Conservation (phyloP, 805 yeast species). For the Metschnikowia koreensis region DNA sequence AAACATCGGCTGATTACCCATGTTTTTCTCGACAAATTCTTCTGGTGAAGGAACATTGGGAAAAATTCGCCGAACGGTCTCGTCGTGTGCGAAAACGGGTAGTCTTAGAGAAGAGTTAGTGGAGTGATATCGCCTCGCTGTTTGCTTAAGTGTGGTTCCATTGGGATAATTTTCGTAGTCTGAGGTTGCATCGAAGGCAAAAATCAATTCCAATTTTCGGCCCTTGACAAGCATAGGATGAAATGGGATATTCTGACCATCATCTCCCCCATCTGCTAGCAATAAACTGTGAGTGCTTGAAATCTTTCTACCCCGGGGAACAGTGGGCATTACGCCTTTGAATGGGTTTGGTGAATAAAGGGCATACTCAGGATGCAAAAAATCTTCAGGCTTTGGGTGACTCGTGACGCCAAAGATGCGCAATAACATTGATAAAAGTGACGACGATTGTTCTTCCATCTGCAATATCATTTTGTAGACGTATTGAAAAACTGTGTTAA, state of each 20-base stretch:
- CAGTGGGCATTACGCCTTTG: constrained; percentile 18
- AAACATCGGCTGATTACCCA: constrained; percentile 33
- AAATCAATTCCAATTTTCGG: constrained; percentile 37
- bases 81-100: constrained; percentile 6
- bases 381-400: constrained; percentile 19
- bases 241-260: constrained; percentile 48
- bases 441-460: constrained; percentile 10
- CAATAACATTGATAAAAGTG: constrained; percentile 13
- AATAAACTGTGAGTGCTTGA: constrained; percentile 23
- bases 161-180: constrained; percentile 57
- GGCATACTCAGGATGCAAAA: constrained; percentile 59
- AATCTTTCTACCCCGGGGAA: constrained; percentile 18
- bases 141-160: constrained; percentile 49
- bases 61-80: constrained; percentile 18
- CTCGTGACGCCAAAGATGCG: constrained; percentile 14
- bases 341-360: constrained; percentile 64
- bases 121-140: constrained; percentile 34
- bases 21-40: constrained; percentile 18
- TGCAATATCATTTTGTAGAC: constrained; percentile 40
- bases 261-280: constrained; percentile 49
- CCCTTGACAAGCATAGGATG: constrained; percentile 40
- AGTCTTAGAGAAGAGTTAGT: constrained; percentile 4
- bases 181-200: constrained; percentile 48
- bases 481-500: constrained; percentile 48
- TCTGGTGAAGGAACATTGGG: constrained; percentile 36